Percentiles rank a stretch among this genome's conserved stretches.
These are phyloP conservation scores for Xylariaceae sp. DNA, from an alignment of 2,329 filamentous ascomycete species.

Conservation along the genomic window DNA sequence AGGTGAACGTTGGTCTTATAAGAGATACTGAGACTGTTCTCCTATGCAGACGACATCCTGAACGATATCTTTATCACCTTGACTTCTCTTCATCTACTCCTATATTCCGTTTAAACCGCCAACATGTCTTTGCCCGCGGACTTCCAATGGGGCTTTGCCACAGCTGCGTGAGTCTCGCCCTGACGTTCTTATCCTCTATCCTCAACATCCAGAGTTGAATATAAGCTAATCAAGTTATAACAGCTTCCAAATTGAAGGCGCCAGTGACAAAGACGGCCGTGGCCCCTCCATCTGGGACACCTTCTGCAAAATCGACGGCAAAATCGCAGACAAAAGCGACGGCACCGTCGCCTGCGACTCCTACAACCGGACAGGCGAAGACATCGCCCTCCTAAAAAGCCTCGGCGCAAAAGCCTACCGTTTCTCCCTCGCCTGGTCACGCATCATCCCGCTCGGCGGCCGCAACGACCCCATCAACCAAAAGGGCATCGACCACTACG, in stretches of 20 bases:
- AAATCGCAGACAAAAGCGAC: slow-evolving; percentile 72
- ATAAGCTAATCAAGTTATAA: slow-evolving; percentile 15
- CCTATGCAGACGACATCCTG: slow-evolving; percentile 22
- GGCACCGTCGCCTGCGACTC: slow-evolving; percentile 80
- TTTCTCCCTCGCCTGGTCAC: slow-evolving; percentile 80
- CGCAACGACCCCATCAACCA: slow-evolving; percentile 77
- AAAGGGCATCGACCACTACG: slow-evolving; percentile 70
- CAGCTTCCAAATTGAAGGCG: slow-evolving; percentile 86
- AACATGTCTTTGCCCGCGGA: slow-evolving; percentile 59
- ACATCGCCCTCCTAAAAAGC: slow-evolving; percentile 71
- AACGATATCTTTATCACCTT: slow-evolving; percentile 17
- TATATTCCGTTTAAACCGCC: slow-evolving; percentile 16
- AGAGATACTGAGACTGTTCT: slow-evolving; percentile 22
- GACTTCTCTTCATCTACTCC: slow-evolving; percentile 7
- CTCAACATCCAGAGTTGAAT: background rate
- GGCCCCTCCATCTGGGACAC: slow-evolving; percentile 83
- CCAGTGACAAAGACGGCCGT: slow-evolving; percentile 67
- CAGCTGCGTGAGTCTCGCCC: slow-evolving; percentile 54
- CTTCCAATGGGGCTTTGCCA: slow-evolving; percentile 77
- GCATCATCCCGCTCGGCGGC: slow-evolving; percentile 80
- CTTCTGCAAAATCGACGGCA: slow-evolving; percentile 76
- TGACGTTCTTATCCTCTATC: slow-evolving; percentile 1
- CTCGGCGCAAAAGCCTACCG: slow-evolving; percentile 72
- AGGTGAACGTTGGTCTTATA: background rate
- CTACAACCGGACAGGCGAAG: slow-evolving; percentile 72